These are phyloP conservation scores for Bothia castanella DNA, from an alignment of 1,284 basidiomycete genomes.

Conservation along the genomic window DNA sequence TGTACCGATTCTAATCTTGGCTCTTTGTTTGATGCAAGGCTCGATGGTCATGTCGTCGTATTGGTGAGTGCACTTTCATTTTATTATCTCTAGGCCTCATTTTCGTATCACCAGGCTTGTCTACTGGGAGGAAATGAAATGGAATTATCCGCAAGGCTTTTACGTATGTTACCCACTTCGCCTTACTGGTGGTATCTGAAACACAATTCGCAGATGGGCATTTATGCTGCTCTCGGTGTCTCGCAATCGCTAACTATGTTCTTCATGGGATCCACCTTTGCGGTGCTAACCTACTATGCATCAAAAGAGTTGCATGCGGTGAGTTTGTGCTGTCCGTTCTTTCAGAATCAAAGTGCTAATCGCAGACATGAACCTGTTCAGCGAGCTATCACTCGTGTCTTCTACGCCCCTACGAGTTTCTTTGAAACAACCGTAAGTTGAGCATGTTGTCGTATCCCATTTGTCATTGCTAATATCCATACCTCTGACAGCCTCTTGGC, in stretches of 20 bases:
- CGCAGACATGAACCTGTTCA: background rate
- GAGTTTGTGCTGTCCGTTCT: background rate
- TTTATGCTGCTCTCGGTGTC: conserved; percentile 57
- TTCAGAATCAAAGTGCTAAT: background rate
- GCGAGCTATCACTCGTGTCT: conserved; percentile 61
- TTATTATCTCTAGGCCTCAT: background rate
- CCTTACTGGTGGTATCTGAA: conserved; percentile 1
- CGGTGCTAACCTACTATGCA: conserved; percentile 63
- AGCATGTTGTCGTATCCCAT: background rate
- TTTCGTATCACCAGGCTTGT: conserved; percentile 49
- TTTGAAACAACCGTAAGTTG: conserved; percentile 78
- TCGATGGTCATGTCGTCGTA: conserved; percentile 61
- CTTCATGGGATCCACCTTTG: conserved; percentile 52
- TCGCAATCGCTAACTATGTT: conserved; percentile 51
- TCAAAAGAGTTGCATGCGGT: conserved; percentile 34
- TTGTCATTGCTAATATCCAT: background rate
- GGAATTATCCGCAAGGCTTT: conserved; percentile 51
- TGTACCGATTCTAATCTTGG: conserved; percentile 51
- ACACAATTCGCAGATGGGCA: conserved; percentile 50
- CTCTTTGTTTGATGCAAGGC: conserved; percentile 56
- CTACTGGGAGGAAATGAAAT: conserved; percentile 66
- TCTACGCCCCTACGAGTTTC: conserved; percentile 81
- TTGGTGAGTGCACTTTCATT: conserved; percentile 40
- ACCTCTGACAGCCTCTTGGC: conserved; percentile 63
- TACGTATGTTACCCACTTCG: conserved; percentile 43